Evolutionary conservation across 2,329 filamentous ascomycete species (phyloP).

Genomic region (Sporothrix humicola): DNA sequence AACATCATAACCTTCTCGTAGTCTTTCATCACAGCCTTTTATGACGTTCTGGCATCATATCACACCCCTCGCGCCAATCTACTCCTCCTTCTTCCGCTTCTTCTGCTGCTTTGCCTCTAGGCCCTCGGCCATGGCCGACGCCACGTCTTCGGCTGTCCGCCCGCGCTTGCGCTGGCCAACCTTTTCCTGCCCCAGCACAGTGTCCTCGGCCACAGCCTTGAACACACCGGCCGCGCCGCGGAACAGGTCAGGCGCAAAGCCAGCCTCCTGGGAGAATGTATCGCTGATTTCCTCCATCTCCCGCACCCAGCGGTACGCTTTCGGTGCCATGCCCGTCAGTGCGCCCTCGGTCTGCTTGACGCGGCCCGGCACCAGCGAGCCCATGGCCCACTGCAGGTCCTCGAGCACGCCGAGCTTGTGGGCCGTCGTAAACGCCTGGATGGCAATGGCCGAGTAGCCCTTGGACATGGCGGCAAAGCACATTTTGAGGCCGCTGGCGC

Average conservation of each 20-base stretch:
- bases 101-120: slow-evolving; percentile 39
- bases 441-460: slow-evolving; percentile 70
- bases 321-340: slow-evolving; percentile 65
- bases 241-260: slow-evolving; percentile 64
- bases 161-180: slow-evolving; percentile 62
- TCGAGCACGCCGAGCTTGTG: slow-evolving; percentile 65
- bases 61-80: slow-evolving; percentile 32
- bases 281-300: slow-evolving; percentile 79
- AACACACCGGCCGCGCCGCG: slow-evolving; percentile 66
- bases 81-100: slow-evolving; percentile 22
- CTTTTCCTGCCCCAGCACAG: slow-evolving; percentile 64
- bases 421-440: slow-evolving; percentile 75
- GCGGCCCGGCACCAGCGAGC: slow-evolving; percentile 54
- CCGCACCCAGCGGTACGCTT: slow-evolving; percentile 77
- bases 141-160: slow-evolving; percentile 53
- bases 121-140: slow-evolving; percentile 39
- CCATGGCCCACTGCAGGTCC: slow-evolving; percentile 63
- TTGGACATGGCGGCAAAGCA: slow-evolving; percentile 68
- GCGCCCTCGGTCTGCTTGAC: slow-evolving; percentile 54
- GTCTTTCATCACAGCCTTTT: too few relatives aligned
- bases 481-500: slow-evolving; percentile 67
- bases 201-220: slow-evolving; percentile 64
- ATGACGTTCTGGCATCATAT: slow-evolving; percentile 25
- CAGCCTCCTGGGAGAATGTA: slow-evolving; percentile 69
- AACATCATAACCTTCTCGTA: slow-evolving; percentile 31